Base-by-base conservation (phyloP, 2,329 filamentous ascomycete species). In the Cryphonectria parasitica region DNA sequence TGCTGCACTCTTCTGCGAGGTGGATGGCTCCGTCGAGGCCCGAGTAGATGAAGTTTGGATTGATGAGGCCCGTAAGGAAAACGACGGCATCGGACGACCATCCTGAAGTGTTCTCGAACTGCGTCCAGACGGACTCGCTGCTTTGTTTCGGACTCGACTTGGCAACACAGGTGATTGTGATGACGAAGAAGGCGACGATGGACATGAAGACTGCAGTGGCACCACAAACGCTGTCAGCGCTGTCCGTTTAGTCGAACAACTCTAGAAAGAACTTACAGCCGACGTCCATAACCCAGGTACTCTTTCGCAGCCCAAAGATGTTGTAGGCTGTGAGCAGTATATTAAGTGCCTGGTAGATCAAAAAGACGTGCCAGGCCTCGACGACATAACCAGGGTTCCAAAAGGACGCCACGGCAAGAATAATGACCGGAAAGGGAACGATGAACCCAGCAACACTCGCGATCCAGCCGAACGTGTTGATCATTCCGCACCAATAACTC, bases 21-120 rank as follows among this genome's bases (percentile, higher is more conserved):
- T 82, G 80, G 19, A 81, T 75, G 17, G 79, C 77, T 0, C 77
- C 78, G 64, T 83, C 80, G 2, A 81, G 71, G 0, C 80, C 80
- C 8, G 77, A 77, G 73, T 78, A 81, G 68, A 80, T 80, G 71
- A 78, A 82, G 34, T 79, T 79, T 0, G 80, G 77, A 36, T 79
- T 80, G 17, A 80, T 74, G 7, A 83, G 75, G 0, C 82, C 82
- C 0, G 79, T 83, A 7, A 83, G 75, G 64, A 82, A 83, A 39
- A 77, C 78, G 15, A 80, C 71, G 10, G 73, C 78, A 17, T 74
- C 71, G 2, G 75, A 74, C 0, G 77, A 75, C 77, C 78, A 79
- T 1, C 76, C 76, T 1, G 75, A 75, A 1, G 73, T 72, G 67
- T 79, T 77, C 36, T 77, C 72, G 63, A 79, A 80, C 3, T 70